These are phyloP conservation scores for Trametopsis cervina DNA, from an alignment of 768 basidiomycete genomes.

Conservation along the genomic window DNA sequence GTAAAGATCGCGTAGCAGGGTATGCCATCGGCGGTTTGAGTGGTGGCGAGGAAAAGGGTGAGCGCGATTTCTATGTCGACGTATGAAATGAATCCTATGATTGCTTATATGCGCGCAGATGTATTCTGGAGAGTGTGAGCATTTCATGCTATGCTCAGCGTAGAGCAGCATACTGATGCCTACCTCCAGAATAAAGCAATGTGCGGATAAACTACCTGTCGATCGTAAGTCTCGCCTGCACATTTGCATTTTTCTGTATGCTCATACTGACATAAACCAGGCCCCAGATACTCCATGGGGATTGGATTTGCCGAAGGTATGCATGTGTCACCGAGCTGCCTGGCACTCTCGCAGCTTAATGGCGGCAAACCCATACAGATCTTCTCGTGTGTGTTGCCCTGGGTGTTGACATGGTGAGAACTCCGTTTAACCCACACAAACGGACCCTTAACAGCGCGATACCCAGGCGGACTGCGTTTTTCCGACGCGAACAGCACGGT, in stretches of 20 bases:
- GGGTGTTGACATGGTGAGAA: constrained; percentile 82
- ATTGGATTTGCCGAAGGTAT: constrained; percentile 88
- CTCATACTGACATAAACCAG: constrained; percentile 34
- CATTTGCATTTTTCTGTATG: neutral
- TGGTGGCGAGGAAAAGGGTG: constrained; percentile 89
- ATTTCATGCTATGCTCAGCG: neutral
- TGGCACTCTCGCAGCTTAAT: neutral
- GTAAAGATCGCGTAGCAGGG: constrained; percentile 73
- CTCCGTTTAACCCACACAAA: too few species aligned
- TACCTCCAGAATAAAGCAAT: constrained; percentile 66
- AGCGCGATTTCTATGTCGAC: neutral
- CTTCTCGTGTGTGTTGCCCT: constrained; percentile 85
- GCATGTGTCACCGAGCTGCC: neutral
- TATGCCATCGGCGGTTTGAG: constrained; percentile 89
- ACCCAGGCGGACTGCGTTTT: constrained; percentile 86
- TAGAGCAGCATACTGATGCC: neutral
- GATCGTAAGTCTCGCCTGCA: constrained; percentile 48
- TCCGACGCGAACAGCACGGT: constrained; percentile 86
- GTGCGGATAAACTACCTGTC: constrained; percentile 68
- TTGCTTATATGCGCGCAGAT: constrained; percentile 34
- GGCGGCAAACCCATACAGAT: constrained; percentile 31
- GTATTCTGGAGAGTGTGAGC: constrained; percentile 80
- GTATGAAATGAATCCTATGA: neutral
- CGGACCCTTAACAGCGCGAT: too few species aligned
- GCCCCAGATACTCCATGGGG: constrained; percentile 90